Base-by-base conservation (phyloP, 1,284 basidiomycete genomes). In the Ceratobasidium theobromae region DNA sequence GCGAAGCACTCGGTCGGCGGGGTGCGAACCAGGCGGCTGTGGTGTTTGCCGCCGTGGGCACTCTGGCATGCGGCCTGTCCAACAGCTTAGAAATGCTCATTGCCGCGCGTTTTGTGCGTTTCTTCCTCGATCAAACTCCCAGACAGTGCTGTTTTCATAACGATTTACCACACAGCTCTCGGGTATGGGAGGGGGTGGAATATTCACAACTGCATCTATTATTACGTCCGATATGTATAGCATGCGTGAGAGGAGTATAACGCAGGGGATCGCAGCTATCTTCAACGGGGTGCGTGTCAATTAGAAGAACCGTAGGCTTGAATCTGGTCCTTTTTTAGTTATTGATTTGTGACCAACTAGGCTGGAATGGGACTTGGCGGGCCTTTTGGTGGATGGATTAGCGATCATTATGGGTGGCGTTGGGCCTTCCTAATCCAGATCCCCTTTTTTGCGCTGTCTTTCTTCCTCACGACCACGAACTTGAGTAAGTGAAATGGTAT, bases 101-200 rank as follows among this genome's bases (percentile, higher is more conserved):
- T 69, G 76, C 82, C 11, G 86, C 89, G 12, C 80, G 92, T 78
- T 91, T 91, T 70, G 84, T 94, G 69, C 67, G 86, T 75, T 25
- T 45, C 40, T 69, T 27, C 46, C 46, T 41, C 41, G 48, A 23
- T 57, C 27, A 40, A 53, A 67, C 28, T n/a, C 43, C 30, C 33
- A 28, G 45, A 46, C 43, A 25, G 6, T 8, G 35, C 35, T 38
- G 16, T 6, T 38, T 38, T 6, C 35, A 8, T 45, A n/a, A n/a
- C n/a, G 16, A 2, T 46, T 25, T 48, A 28, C 73, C 32, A 49
- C 23, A 35, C 45, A 90, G 88, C 72, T 90, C 11, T 81, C 84
- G 14, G 91, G 91, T 6, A 82, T 93, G 69, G 91, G 92, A 14
- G 90, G 88, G 18, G 91, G 91, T 4, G 91, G 91, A 0, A 77